Conservation (phyloP, 208 protist genomes). For the Trichomonas vaginalis region DNA sequence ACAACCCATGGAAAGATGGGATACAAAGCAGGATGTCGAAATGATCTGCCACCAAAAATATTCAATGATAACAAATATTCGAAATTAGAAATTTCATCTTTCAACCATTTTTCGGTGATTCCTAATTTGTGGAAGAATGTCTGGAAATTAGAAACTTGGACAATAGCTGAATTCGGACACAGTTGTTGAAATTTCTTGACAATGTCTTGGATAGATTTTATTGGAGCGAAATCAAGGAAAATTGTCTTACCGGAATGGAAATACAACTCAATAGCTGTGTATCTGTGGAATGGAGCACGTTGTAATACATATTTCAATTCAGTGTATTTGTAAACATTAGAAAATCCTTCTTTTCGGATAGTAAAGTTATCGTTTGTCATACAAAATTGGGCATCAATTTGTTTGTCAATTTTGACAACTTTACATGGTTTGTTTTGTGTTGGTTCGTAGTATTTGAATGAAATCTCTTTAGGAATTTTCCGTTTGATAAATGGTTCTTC, state of each 20-base stretch:
- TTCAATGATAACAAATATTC: background rate
- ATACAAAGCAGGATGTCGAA: background rate
- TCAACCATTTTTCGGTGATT: background rate
- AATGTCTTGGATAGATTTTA: background rate
- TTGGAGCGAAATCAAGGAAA: background rate
- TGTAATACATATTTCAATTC: background rate
- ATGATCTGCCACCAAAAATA: background rate
- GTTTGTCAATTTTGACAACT: background rate
- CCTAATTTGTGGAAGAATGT: background rate
- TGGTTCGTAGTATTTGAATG: background rate
- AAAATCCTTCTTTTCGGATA: background rate
- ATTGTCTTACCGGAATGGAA: background rate
- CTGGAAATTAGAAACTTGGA: background rate
- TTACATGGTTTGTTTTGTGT: background rate
- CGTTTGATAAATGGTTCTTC: background rate
- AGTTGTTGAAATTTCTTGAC: background rate
- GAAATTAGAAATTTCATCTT: background rate
- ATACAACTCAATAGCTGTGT: background rate
- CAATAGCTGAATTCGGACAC: background rate
- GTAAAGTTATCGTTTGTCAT: background rate
- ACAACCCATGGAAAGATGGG: conserved; percentile 15
- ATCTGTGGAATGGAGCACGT: background rate
- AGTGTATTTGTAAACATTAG: background rate
- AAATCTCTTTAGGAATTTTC: background rate
- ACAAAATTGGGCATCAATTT: background rate